Evolutionary conservation across 208 protist species (phyloP).

Genomic region (Acanthamoeba royreba): DNA sequence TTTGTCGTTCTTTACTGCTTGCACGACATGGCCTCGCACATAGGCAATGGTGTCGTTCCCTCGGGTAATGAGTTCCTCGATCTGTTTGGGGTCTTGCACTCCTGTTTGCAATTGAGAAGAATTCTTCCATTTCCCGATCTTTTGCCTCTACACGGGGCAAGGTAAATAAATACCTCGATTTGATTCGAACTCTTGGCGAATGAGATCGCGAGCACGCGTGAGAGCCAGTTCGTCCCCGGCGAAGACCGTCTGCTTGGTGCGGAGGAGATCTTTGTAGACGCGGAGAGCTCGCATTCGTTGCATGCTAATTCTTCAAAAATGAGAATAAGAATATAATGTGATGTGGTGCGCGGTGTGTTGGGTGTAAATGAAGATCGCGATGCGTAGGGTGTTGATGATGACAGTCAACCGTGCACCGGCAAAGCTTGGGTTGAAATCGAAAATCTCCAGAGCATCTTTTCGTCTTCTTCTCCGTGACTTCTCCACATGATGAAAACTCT

Average conservation of each 20-base stretch:
- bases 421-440: not conserved
- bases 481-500: too few species aligned
- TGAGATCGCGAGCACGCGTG: not conserved
- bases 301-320: not conserved
- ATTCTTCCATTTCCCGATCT: not conserved
- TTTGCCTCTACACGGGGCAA: not conserved
- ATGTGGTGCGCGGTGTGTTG: too few species aligned
- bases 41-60: not conserved
- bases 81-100: not conserved
- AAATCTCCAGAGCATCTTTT: too few species aligned
- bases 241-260: not conserved
- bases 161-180: not conserved
- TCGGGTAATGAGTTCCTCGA: not conserved
- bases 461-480: too few species aligned
- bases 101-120: not conserved
- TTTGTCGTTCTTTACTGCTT: not conserved
- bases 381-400: not conserved
- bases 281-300: not conserved
- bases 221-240: not conserved
- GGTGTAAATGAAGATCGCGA: not conserved
- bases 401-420: not conserved
- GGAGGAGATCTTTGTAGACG: not conserved
- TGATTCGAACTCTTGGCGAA: not conserved
- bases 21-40: not conserved
- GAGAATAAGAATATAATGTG: too few species aligned